Conservation (phyloP, 2,329 filamentous ascomycete genomes). For the Emergomyces pasteurianus region DNA sequence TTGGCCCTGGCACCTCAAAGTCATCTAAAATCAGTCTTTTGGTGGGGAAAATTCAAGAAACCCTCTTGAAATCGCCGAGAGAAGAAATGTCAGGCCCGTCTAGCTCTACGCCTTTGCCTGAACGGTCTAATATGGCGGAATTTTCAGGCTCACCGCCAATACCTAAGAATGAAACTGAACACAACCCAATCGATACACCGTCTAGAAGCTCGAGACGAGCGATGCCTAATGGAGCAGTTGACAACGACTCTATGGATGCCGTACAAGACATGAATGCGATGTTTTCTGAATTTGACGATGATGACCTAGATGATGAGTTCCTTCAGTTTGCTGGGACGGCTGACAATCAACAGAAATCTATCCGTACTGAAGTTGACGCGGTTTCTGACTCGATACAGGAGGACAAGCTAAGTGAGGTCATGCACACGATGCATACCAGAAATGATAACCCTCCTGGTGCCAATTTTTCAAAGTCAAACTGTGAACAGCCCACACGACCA, state of each 20-base stretch:
- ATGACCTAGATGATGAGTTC: slow-evolving; percentile 36
- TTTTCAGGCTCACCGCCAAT: slow-evolving; percentile 23
- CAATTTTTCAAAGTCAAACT: neutral
- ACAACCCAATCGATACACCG: slow-evolving; percentile 10
- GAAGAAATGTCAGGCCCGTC: slow-evolving; percentile 22
- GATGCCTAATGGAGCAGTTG: neutral
- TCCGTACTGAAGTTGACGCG: neutral
- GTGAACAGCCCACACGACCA: neutral
- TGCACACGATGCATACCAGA: neutral
- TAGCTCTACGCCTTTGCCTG: slow-evolving; percentile 34
- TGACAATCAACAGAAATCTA: neutral
- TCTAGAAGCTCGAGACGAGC: slow-evolving; percentile 13
- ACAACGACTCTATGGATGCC: neutral
- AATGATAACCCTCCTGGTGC: neutral
- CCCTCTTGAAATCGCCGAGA: slow-evolving; percentile 25
- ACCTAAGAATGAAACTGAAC: slow-evolving; percentile 6
- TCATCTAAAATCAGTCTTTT: slow-evolving; percentile 43
- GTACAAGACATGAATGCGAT: slow-evolving; percentile 7
- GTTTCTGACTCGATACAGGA: neutral
- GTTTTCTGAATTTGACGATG: slow-evolving; percentile 37
- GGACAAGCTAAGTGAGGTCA: neutral
- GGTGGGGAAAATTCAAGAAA: slow-evolving; percentile 53
- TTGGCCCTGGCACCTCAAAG: slow-evolving; percentile 26
- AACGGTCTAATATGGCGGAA: slow-evolving; percentile 21
- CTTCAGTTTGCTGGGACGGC: slow-evolving; percentile 22